A percentile compares a stretch with the other conserved stretches of the same genome.
Evolutionary conservation across 371 early-diverging fungal species (phyloP).

Genomic region (Choanephora cucurbitarum): DNA sequence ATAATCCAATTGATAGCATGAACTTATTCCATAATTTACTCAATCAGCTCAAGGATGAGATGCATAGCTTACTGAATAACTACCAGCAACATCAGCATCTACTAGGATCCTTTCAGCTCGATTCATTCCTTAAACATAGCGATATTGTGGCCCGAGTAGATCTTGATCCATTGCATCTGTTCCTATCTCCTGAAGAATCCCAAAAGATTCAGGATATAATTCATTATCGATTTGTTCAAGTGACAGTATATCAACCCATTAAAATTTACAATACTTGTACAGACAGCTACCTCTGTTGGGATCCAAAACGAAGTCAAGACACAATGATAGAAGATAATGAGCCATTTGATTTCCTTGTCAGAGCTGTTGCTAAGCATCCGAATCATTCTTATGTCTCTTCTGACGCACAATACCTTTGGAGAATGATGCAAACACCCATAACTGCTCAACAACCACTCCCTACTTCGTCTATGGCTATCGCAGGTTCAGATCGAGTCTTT

Average conservation of each 20-base stretch:
- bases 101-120: not conserved
- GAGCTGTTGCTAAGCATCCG: slow-evolving; percentile 10
- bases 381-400: slow-evolving; percentile 1
- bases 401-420: slow-evolving; percentile 35
- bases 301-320: slow-evolving; percentile 10
- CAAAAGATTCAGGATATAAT: slow-evolving; percentile 30
- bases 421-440: slow-evolving; percentile 16
- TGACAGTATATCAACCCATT: slow-evolving; percentile 33
- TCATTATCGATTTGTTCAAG: slow-evolving; percentile 24
- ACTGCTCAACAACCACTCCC: not conserved
- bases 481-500: slow-evolving; percentile 33
- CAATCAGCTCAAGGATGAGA: slow-evolving; percentile 3
- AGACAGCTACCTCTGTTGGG: slow-evolving; percentile 41
- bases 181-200: slow-evolving; percentile 18
- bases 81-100: not conserved
- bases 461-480: slow-evolving; percentile 10
- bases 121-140: slow-evolving; percentile 6
- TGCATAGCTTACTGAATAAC: not conserved
- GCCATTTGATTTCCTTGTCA: slow-evolving; percentile 1
- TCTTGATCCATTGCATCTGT: slow-evolving; percentile 41
- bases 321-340: no score
- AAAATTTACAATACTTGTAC: slow-evolving; percentile 35
- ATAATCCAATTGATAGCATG: slow-evolving; percentile 3
- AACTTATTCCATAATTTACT: slow-evolving; percentile 6
- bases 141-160: slow-evolving; percentile 16